phyloP scores from a whole-genome alignment of 2,329 filamentous ascomycete species.

The Rhinocladiella similis region DNA sequence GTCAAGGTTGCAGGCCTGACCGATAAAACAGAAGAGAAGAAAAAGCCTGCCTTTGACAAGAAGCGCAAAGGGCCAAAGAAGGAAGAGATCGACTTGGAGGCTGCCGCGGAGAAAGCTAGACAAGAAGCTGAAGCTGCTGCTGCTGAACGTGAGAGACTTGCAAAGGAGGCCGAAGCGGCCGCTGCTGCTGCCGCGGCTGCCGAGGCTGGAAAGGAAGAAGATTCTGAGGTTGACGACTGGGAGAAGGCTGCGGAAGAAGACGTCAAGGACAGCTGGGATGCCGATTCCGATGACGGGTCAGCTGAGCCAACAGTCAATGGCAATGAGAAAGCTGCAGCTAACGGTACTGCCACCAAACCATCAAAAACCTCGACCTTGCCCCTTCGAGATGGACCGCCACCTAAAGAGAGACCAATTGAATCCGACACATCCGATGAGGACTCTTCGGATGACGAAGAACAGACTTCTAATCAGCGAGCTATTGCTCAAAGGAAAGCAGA shows the following conservation, averaged over 20 bases:
- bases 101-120: slow-evolving; percentile 48
- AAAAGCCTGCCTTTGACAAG: slow-evolving; percentile 70
- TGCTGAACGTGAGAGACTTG: slow-evolving; percentile 56
- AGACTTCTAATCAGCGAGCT: slow-evolving; percentile 68
- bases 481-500: slow-evolving; percentile 81
- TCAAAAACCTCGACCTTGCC: slow-evolving; percentile 12
- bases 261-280: slow-evolving; percentile 95
- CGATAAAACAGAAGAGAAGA: slow-evolving; percentile 64
- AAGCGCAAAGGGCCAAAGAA: slow-evolving; percentile 69
- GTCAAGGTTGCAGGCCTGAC: slow-evolving; percentile 47
- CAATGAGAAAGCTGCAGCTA: background rate
- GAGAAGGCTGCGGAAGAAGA: slow-evolving; percentile 74
- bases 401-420: slow-evolving; percentile 33
- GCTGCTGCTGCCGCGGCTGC: slow-evolving; percentile 75
- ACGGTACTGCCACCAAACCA: slow-evolving; percentile 8
- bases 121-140: slow-evolving; percentile 51
- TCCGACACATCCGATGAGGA: slow-evolving; percentile 59
- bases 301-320: slow-evolving; percentile 23
- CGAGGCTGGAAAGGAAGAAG: slow-evolving; percentile 61
- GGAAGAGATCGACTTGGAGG: slow-evolving; percentile 56
- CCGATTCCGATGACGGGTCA: slow-evolving; percentile 70
- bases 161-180: slow-evolving; percentile 73
- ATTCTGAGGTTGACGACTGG: slow-evolving; percentile 71
- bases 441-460: slow-evolving; percentile 62
- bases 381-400: slow-evolving; percentile 10